phyloP scores from a whole-genome alignment of 2,329 filamentous ascomycete species.

The Didymella segeticola region DNA sequence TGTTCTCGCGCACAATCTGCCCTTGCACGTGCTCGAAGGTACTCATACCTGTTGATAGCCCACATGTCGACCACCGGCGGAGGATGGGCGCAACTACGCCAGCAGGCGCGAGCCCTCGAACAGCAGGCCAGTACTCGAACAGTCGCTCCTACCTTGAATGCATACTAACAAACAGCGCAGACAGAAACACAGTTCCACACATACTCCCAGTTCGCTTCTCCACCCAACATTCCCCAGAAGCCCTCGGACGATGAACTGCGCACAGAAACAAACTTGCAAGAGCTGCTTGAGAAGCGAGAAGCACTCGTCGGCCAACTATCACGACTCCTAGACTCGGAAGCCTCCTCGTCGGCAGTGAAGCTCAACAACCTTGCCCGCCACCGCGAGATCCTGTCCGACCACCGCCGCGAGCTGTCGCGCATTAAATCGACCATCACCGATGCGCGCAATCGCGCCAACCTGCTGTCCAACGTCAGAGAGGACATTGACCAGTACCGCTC shows the following conservation, averaged over 20 bases:
- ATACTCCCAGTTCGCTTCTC: slow-evolving; percentile 89
- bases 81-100: slow-evolving; percentile 90
- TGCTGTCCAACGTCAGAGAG: slow-evolving; percentile 86
- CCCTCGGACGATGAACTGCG: slow-evolving; percentile 83
- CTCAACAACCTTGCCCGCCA: slow-evolving; percentile 94
- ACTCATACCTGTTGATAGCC: too few relatives aligned
- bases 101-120: slow-evolving; percentile 88
- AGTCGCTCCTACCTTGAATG: slow-evolving; percentile 9
- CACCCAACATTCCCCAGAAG: slow-evolving; percentile 78
- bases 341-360: slow-evolving; percentile 91
- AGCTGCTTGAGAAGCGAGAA: slow-evolving; percentile 87
- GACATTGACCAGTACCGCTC: slow-evolving; percentile 91
- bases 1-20: too few relatives aligned
- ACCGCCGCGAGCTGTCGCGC: slow-evolving; percentile 80
- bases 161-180: slow-evolving; percentile 56
- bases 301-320: slow-evolving; percentile 79
- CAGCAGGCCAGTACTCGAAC: slow-evolving; percentile 70
- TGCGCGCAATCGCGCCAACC: slow-evolving; percentile 84
- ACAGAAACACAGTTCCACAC: slow-evolving; percentile 82
- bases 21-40: too few relatives aligned
- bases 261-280: slow-evolving; percentile 81
- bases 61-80: slow-evolving; percentile 52
- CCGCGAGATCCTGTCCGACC: slow-evolving; percentile 85
- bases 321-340: slow-evolving; percentile 91
- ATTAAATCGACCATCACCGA: slow-evolving; percentile 76